phyloP scores from a whole-genome alignment of 352 stramenopile genomes.

The Discostella stelligera region DNA sequence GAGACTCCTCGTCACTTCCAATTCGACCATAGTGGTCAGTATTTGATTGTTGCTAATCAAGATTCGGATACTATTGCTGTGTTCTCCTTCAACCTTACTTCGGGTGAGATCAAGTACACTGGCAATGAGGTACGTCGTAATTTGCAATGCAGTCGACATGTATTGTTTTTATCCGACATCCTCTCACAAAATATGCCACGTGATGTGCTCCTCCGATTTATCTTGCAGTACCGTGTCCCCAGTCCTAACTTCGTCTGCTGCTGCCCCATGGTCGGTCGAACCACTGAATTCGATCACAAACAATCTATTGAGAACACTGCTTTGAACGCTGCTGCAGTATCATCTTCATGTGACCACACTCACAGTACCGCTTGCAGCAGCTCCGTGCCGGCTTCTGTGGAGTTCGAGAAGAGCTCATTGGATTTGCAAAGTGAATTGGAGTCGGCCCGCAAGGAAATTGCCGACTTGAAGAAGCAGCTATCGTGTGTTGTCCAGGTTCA shows the following conservation, averaged over 20 bases:
- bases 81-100: slow-evolving; percentile 84
- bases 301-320: neutral
- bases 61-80: slow-evolving; percentile 83
- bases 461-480: slow-evolving; percentile 33
- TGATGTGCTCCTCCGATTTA: neutral
- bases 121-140: slow-evolving; percentile 63
- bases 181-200: neutral
- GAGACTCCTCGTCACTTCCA: slow-evolving; percentile 86
- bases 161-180: too few species aligned
- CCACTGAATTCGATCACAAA: slow-evolving; percentile 46
- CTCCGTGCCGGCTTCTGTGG: slow-evolving; percentile 27
- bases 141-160: neutral
- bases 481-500: slow-evolving; percentile 1
- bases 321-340: neutral
- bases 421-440: slow-evolving; percentile 38
- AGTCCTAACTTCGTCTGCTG: slow-evolving; percentile 85
- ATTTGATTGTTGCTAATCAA: slow-evolving; percentile 85
- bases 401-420: slow-evolving; percentile 23
- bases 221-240: slow-evolving; percentile 67
- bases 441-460: slow-evolving; percentile 42
- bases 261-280: slow-evolving; percentile 58
- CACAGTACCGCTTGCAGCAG: neutral
- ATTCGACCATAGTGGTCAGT: slow-evolving; percentile 83
- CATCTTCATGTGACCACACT: neutral
- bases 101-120: slow-evolving; percentile 81